These are phyloP conservation scores for Phanerodontia chrysosporium DNA, from an alignment of 768 basidiomycete species.

Conservation along the genomic window DNA sequence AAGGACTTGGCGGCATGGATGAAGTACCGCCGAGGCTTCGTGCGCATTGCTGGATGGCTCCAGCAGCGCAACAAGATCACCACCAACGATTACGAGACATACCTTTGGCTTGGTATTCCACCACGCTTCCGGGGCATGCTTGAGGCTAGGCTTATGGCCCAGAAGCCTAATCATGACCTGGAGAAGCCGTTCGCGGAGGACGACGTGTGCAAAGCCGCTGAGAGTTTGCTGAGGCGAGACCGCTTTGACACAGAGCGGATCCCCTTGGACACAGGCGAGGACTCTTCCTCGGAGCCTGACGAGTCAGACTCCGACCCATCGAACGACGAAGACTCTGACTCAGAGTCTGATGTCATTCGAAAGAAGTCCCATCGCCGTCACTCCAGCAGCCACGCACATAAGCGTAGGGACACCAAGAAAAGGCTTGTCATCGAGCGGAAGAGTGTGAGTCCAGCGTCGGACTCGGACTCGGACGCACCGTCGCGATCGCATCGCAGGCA, in stretches of 20 bases:
- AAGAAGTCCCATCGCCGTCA: not conserved
- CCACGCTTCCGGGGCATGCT: not conserved
- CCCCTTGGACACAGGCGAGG: not conserved
- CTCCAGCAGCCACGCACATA: not conserved
- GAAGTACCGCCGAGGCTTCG: slow-evolving; percentile 1
- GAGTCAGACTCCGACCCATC: not conserved
- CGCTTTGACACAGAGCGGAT: not conserved
- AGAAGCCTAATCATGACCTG: not conserved
- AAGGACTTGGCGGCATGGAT: not conserved
- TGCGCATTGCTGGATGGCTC: slow-evolving; percentile 7
- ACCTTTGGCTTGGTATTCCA: slow-evolving; percentile 3
- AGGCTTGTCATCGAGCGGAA: not conserved
- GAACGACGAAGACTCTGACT: not conserved
- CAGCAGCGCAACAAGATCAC: not conserved
- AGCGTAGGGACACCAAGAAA: not conserved
- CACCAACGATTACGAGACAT: not conserved
- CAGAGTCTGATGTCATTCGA: too few relatives aligned
- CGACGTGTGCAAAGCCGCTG: not conserved
- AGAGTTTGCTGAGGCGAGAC: not conserved
- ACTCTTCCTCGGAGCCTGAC: not conserved
- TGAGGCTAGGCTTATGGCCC: not conserved
- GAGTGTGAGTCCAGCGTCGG: too few relatives aligned
- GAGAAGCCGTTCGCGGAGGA: not conserved
- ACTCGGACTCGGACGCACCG: too few relatives aligned
- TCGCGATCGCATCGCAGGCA: not conserved